Base-by-base conservation (phyloP, 352 stramenopile species). In the Phytophthora fragariaefolia region DNA sequence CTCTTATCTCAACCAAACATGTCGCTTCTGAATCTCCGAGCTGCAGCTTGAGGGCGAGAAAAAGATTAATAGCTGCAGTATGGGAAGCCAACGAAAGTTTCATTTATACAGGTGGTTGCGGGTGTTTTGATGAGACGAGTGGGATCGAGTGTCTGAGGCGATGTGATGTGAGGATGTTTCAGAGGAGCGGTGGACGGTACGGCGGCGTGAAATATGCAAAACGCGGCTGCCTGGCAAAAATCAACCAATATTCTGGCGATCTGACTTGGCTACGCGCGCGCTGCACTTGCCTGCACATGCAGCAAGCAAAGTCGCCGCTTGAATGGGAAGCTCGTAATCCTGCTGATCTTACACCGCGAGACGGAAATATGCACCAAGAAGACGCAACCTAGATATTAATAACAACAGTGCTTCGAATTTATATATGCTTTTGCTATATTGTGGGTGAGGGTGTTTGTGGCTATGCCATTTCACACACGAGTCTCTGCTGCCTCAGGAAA, bases 211-310 rank as follows among this genome's bases (percentile, higher is more conserved):
- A 43, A 43, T 20, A 43, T 43, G 36, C 36, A 13, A 20, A 20
- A 17, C 36, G 36, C 36, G 36, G 36, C 36, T 43, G 36, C n/a
- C n/a, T n/a, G n/a, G n/a, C 36, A 51, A 60, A 70, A 71, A 71
- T 61, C 51, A 71, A 55, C 12, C 55, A 34, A 45, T n/a, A 66
- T 61, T 71, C 55, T 61, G 55, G 26, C 20, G 46, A 34, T 53
- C 62, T 62, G 54, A 64, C 54, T 59, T 69, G 53, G 46, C 45
- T 69, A 47, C 62, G 52, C 43, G 13, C 30, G 23, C 7, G 12
- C 17, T 28, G 26, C n/a, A 13, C n/a, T n/a, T 28, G 20, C 17
- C 46, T 66, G 34, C 36, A 51, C 22, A 27, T 23, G 32, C 43
- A 55, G 54, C 46, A 58, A 69, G 46, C 52, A 58, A 47, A 12